Evolutionary conservation across 129 eudicot genomes (phyloP).

Genomic region (Helichrysum umbraculigerum): DNA sequence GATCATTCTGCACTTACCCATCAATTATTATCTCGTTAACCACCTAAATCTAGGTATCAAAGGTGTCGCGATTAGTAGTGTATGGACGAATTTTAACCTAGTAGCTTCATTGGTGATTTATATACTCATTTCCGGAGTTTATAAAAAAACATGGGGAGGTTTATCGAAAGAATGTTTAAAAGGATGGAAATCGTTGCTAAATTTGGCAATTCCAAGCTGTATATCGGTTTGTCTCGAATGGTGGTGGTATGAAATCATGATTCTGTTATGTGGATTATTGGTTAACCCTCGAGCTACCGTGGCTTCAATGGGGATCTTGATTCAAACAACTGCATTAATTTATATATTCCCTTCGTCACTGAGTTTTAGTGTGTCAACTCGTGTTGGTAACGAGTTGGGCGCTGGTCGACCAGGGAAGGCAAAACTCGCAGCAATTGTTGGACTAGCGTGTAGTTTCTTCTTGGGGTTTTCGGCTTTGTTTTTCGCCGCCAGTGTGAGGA

Average conservation of each 20-base stretch:
- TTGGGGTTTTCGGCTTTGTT: conserved; percentile 61
- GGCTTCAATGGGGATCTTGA: conserved; percentile 89
- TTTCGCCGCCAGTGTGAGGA: conserved; percentile 60
- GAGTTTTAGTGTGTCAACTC: conserved; percentile 76
- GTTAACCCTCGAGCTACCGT: conserved; percentile 67
- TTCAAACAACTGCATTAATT: conserved; percentile 77
- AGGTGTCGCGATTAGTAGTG: conserved; percentile 75
- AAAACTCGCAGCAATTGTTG: conserved; percentile 62
- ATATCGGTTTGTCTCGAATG: conserved; percentile 86
- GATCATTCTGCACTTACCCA: conserved; percentile 67
- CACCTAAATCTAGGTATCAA: conserved; percentile 55
- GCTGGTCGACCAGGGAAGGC: conserved; percentile 67
- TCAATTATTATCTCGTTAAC: conserved; percentile 58
- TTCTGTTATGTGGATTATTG: conserved; percentile 66
- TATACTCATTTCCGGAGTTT: conserved; percentile 54
- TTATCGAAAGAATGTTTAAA: conserved; percentile 48
- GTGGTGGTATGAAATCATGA: conserved; percentile 99
- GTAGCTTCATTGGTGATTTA: conserved; percentile 59
- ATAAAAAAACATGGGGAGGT: conserved; percentile 67
- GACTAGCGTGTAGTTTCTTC: conserved; percentile 58
- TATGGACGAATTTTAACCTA: conserved; percentile 61
- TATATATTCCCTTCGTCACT: conserved; percentile 86
- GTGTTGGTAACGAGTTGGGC: conserved; percentile 81
- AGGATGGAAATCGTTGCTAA: conserved; percentile 56
- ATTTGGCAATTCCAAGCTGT: conserved; percentile 77